Percentiles rank a stretch among this genome's conserved stretches.
phyloP scores from a whole-genome alignment of 1,284 basidiomycete species.

The Meripilus lineatus region DNA sequence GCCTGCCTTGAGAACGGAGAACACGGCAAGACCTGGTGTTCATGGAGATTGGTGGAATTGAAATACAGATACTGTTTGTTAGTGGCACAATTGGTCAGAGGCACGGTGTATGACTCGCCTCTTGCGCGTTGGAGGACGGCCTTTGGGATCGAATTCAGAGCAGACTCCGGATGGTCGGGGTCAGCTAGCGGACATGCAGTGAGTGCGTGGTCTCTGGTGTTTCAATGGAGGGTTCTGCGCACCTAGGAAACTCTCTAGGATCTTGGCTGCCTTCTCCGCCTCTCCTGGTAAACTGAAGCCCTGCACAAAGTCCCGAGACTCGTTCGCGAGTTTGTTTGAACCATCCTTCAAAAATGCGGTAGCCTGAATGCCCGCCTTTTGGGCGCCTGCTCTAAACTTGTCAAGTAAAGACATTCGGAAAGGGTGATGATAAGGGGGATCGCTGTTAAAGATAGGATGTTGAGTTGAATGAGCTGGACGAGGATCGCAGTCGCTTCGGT shows the following conservation, averaged over 20 bases:
- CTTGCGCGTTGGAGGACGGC: constrained; percentile 86
- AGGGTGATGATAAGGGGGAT: constrained; percentile 1
- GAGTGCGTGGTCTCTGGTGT: not conserved
- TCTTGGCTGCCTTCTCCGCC: constrained; percentile 89
- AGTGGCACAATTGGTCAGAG: not conserved
- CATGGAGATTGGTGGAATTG: constrained; percentile 4
- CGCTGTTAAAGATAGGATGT: too few species aligned
- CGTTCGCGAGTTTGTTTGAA: constrained; percentile 61
- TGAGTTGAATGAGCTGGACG: too few species aligned
- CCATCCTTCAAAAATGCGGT: constrained; percentile 67
- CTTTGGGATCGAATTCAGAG: constrained; percentile 94
- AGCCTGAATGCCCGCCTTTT: constrained; percentile 78
- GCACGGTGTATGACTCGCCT: constrained; percentile 53
- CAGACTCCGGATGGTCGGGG: constrained; percentile 83
- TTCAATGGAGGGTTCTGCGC: constrained; percentile 22
- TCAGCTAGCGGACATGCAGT: constrained; percentile 56
- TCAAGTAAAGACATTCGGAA: constrained; percentile 60
- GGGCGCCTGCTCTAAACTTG: constrained; percentile 76
- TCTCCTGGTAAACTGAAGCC: constrained; percentile 85
- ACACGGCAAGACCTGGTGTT: constrained; percentile 80
- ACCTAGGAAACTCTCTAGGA: constrained; percentile 88
- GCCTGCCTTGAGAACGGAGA: constrained; percentile 92
- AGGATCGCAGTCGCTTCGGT: too few species aligned
- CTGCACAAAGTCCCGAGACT: constrained; percentile 73
- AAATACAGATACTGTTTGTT: not conserved